Base-by-base conservation (phyloP, 176 grass and related monocot species). In the Pontederia paniculata region DNA sequence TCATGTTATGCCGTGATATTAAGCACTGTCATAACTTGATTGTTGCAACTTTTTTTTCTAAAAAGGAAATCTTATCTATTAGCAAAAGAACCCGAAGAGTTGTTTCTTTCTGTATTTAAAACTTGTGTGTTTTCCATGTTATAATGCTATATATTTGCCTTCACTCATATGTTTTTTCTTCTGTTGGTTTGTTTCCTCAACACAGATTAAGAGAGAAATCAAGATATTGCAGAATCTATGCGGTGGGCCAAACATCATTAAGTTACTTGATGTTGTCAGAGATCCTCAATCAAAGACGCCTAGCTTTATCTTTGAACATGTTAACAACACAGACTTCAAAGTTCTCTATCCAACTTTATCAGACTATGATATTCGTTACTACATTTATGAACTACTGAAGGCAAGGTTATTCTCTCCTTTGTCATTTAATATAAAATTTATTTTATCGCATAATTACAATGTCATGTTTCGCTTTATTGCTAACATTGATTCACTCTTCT, bases 171-270 rank as follows among this genome's bases (percentile, higher is more conserved):
- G 13, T 17, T 57, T 57, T 52, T 69, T 45, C 23, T 16, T 46
- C 45, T 44, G 22, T 57, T n/a, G 5, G 23, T 48, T 9, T 14
- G 16, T 59, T 43, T 58, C 13, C 10, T 5, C 14, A 15, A 42
- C 58, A 55, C 76, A 96, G 85, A 89, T 96, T 74, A 96, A 89
- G 82, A 87, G 91, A 68, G 85, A 96, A 86, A 76, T 96, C 73
- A 96, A 86, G 74, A 89, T 96, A 83, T 80, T 89, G 68, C 85
- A 96, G 47, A 96, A 96, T 74, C 82, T 96, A 73, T 87, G 84
- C 78, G 91, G 91, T 9, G 85, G 85, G 46, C 70, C 76, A 0
- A 96, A 89, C 71, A 89, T 96, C 68, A 47, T 96, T 45, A 96
- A 89, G 60, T 74, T 96, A 25, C 79, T 96, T 8, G 82, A 96